A percentile compares a stretch with the other conserved stretches of the same genome.
These are phyloP conservation scores for Globisporangium recalcitrans DNA, from an alignment of 352 stramenopile genomes.

Conservation along the genomic window DNA sequence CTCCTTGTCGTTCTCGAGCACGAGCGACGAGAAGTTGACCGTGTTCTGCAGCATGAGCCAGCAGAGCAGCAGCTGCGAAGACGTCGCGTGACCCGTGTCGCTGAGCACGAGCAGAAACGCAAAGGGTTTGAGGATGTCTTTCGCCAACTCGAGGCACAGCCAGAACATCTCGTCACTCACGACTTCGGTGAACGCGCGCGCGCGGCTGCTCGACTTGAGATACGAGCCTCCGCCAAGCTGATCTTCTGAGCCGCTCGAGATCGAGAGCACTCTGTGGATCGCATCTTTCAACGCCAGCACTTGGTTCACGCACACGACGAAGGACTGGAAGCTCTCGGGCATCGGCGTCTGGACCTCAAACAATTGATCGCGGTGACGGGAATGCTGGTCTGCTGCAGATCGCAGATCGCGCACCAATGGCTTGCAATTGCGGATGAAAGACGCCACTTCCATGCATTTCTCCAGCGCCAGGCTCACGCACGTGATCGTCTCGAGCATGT, in stretches of 20 bases:
- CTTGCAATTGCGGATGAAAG: slow-evolving; percentile 10
- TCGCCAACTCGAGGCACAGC: slow-evolving; percentile 11
- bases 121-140: slow-evolving; percentile 24
- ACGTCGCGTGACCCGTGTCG: slow-evolving; percentile 20
- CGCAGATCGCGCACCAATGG: slow-evolving; percentile 4
- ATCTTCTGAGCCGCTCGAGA: neutral
- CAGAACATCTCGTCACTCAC: slow-evolving; percentile 27
- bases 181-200: neutral
- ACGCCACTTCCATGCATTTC: slow-evolving; percentile 20
- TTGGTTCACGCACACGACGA: slow-evolving; percentile 20
- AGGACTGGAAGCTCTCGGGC: slow-evolving; percentile 17
- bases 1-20: slow-evolving; percentile 19
- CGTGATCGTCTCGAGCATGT: slow-evolving; percentile 19
- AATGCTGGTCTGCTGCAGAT: neutral
- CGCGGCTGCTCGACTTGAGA: neutral
- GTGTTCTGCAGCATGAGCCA: slow-evolving; percentile 23
- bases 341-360: slow-evolving; percentile 3
- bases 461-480: slow-evolving; percentile 16
- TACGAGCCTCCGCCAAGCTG: neutral
- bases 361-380: neutral
- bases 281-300: slow-evolving; percentile 13
- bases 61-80: slow-evolving; percentile 27
- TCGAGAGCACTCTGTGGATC: slow-evolving; percentile 2
- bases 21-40: slow-evolving; percentile 9
- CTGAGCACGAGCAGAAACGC: slow-evolving; percentile 24